Percentiles rank a stretch among this genome's conserved stretches.
Evolutionary conservation across 129 eudicot genomes (phyloP).

Genomic region (Centrapalus pauciflorus): DNA sequence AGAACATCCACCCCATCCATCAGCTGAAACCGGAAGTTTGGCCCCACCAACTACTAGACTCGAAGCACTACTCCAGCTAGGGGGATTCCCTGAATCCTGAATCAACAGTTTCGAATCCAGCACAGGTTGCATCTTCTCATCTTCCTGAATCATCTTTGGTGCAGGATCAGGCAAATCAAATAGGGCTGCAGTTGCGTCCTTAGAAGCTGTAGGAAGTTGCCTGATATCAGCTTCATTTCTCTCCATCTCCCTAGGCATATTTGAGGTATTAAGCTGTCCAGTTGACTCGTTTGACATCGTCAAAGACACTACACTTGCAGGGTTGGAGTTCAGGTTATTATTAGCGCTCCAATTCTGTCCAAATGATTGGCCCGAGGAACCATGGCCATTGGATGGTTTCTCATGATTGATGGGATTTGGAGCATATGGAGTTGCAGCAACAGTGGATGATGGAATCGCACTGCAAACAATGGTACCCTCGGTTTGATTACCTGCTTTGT

Average conservation of each 20-base stretch:
- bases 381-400: constrained; percentile 25
- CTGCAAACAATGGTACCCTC: constrained; percentile 19
- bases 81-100: constrained; percentile 45
- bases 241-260: not conserved
- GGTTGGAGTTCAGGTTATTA: constrained; percentile 32
- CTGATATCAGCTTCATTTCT: constrained; percentile 4
- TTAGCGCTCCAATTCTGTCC: constrained; percentile 39
- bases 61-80: constrained; percentile 64
- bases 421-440: not conserved
- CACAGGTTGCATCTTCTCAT: constrained; percentile 28
- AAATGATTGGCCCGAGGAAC: constrained; percentile 33
- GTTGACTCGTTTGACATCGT: constrained; percentile 21
- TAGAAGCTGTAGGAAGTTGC: constrained; percentile 25
- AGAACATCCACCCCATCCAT: constrained; percentile 60
- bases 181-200: constrained; percentile 9
- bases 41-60: constrained; percentile 40
- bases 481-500: constrained; percentile 19
- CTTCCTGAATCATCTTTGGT: constrained; percentile 27
- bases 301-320: constrained; percentile 6
- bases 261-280: constrained; percentile 1
- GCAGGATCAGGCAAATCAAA: constrained; percentile 47
- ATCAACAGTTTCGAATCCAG: constrained; percentile 19
- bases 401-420: constrained; percentile 25
- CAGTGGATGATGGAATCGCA: constrained; percentile 19
- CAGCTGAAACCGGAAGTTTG: constrained; percentile 43